Evolutionary conservation across 768 basidiomycete genomes (phyloP), one percentile per base, ranked within the genome.

Genomic region (Mycena crocata): DNA sequence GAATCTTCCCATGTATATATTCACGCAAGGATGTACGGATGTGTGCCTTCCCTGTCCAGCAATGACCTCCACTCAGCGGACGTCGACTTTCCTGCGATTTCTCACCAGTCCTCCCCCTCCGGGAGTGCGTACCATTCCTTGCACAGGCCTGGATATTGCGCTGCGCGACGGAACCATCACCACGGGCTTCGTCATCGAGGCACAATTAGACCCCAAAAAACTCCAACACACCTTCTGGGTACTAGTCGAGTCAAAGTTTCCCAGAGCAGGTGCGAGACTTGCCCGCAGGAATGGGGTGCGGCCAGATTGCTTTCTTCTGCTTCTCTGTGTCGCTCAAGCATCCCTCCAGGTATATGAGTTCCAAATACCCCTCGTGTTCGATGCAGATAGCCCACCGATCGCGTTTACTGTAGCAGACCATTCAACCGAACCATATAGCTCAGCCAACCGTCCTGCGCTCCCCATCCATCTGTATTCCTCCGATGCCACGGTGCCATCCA

Each of bases 321-420:
- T 49, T 49, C 28, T 49, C 31, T 30, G 26, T 17, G 48, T 14
- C 12, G 23, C 48, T 28, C 23, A 49, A 49, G 15, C 35, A 49
- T 49, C 35, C 30, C 24, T 39, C 23, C 52, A 64, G 62, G 52
- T 32, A 6, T 56, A 57, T n/a, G 62, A 64, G 42, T 64, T 64
- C 44, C 55, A 56, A 17, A 39, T 64, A 23, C 62, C 62, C 21
- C 19, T 37, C 17, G 50, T 31, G 17, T 64, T 64, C 35, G 46
- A 56, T 21, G 28, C 62, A 28, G 14, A 30, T 45, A 49, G n/a
- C 12, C 52, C 44, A 17, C 5, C 54, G 9, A 34, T 55, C 23
- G 42, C 30, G 14, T 64, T 64, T 26, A 57, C 62, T 14, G 55
- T 35, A n/a, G 54, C 24, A 15, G 46, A 64, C 19, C 42, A 56